These are phyloP conservation scores for Recurvomyces mirabilis DNA, from an alignment of 495 filamentous ascomycete species.

Conservation along the genomic window DNA sequence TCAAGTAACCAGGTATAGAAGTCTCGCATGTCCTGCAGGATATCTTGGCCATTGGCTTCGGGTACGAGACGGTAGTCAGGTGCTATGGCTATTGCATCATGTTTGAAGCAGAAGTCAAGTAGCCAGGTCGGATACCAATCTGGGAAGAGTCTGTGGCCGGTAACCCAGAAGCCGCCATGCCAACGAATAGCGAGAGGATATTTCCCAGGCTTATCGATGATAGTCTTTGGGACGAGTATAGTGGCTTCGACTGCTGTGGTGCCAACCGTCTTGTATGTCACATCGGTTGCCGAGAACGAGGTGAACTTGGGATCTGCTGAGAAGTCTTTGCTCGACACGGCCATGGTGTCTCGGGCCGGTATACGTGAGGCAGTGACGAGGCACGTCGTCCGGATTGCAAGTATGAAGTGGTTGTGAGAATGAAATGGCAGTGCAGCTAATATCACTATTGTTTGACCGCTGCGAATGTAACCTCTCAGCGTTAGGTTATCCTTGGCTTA, in stretches of 20 bases:
- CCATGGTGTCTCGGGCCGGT: background rate
- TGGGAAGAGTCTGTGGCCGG: conserved; percentile 6
- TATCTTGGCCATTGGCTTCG: conserved; percentile 37
- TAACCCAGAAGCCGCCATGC: conserved; percentile 17
- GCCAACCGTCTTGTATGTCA: conserved; percentile 17
- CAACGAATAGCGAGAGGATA: conserved; percentile 15
- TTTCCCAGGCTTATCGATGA: conserved; percentile 11
- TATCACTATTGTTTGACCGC: no score
- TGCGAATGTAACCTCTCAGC: no score
- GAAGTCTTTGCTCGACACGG: no score
- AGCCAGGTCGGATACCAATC: conserved; percentile 18
- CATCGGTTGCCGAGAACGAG: conserved; percentile 7
- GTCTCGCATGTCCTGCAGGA: conserved; percentile 38
- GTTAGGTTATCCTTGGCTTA: no score
- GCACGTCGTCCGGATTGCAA: no score
- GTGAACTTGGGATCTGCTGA: conserved; percentile 8
- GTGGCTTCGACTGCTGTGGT: conserved; percentile 10
- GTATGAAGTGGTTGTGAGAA: no score
- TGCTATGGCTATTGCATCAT: conserved; percentile 33
- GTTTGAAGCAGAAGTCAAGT: conserved; percentile 12
- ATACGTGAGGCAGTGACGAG: background rate
- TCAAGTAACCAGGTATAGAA: conserved; percentile 41
- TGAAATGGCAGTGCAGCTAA: no score
- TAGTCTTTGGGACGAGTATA: conserved; percentile 18
- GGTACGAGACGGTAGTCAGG: conserved; percentile 44